Percentiles rank a stretch among this genome's conserved stretches.
These are phyloP conservation scores for Penicillium sp. DNA, from an alignment of 2,329 filamentous ascomycete species.

Conservation along the genomic window DNA sequence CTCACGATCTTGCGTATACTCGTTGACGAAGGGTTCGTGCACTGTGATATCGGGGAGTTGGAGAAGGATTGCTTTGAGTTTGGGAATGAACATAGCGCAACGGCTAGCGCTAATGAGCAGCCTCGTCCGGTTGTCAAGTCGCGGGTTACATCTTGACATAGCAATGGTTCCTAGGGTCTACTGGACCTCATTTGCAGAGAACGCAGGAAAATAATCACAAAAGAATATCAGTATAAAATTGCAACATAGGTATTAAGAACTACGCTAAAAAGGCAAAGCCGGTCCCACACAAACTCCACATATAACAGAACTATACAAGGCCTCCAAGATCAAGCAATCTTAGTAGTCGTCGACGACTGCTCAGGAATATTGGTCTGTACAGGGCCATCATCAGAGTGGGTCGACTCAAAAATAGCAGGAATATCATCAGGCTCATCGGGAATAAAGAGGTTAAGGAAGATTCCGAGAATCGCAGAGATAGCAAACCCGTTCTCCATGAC, in stretches of 20 bases:
- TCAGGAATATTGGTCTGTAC: constrained; percentile 6
- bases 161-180: too few species aligned
- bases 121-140: background rate
- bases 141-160: background rate
- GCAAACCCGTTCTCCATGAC: constrained; percentile 63
- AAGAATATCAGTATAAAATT: background rate
- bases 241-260: background rate
- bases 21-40: background rate
- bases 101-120: background rate
- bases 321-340: constrained; percentile 1
- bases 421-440: constrained; percentile 73
- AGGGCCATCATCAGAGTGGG: constrained; percentile 20
- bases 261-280: background rate
- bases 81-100: background rate
- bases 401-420: constrained; percentile 31
- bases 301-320: background rate
- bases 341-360: constrained; percentile 1
- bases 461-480: constrained; percentile 68
- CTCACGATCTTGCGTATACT: background rate
- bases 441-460: constrained; percentile 70
- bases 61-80: constrained; percentile 1
- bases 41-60: background rate
- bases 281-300: background rate
- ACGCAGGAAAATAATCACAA: background rate
- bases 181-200: background rate